These are phyloP conservation scores for Hymenoscyphus scutula DNA, from an alignment of 2,329 filamentous ascomycete genomes.

Conservation along the genomic window DNA sequence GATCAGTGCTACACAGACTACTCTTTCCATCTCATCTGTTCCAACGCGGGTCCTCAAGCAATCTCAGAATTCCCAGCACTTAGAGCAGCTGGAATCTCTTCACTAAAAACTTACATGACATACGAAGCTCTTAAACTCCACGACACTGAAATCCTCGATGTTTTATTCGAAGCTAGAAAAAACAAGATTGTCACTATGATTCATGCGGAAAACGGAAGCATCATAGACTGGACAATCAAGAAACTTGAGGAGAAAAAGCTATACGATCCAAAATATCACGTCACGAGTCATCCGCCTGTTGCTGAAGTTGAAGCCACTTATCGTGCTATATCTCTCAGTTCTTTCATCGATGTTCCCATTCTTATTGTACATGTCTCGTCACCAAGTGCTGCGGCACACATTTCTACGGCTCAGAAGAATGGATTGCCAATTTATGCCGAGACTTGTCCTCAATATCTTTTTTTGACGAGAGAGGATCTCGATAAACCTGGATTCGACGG, in stretches of 20 bases:
- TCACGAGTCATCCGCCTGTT: slow-evolving; percentile 47
- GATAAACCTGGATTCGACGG: slow-evolving; percentile 52
- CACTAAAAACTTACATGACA: slow-evolving; percentile 46
- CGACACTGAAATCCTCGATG: slow-evolving; percentile 42
- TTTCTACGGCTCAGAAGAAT: slow-evolving; percentile 47
- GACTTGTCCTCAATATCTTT: slow-evolving; percentile 56
- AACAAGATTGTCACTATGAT: slow-evolving; percentile 53
- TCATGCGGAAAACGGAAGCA: slow-evolving; percentile 53
- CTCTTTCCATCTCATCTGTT: slow-evolving; percentile 47
- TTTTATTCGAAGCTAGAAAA: slow-evolving; percentile 42
- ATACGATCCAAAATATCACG: slow-evolving; percentile 51
- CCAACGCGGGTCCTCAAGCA: slow-evolving; percentile 39
- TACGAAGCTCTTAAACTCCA: slow-evolving; percentile 42
- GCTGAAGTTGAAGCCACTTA: slow-evolving; percentile 53
- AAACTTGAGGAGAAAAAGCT: slow-evolving; percentile 48
- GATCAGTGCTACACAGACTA: slow-evolving; percentile 49
- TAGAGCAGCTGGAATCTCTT: slow-evolving; percentile 41
- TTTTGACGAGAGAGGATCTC: slow-evolving; percentile 50
- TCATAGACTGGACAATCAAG: slow-evolving; percentile 53
- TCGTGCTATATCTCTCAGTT: slow-evolving; percentile 49
- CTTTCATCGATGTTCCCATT: slow-evolving; percentile 51
- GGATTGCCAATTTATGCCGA: slow-evolving; percentile 52
- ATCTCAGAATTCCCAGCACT: slow-evolving; percentile 36
- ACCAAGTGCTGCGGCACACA: slow-evolving; percentile 45
- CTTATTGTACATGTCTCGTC: slow-evolving; percentile 53